phyloP scores from a whole-genome alignment of 2,329 filamentous ascomycete species.

The Mycocentrospora acerina region DNA sequence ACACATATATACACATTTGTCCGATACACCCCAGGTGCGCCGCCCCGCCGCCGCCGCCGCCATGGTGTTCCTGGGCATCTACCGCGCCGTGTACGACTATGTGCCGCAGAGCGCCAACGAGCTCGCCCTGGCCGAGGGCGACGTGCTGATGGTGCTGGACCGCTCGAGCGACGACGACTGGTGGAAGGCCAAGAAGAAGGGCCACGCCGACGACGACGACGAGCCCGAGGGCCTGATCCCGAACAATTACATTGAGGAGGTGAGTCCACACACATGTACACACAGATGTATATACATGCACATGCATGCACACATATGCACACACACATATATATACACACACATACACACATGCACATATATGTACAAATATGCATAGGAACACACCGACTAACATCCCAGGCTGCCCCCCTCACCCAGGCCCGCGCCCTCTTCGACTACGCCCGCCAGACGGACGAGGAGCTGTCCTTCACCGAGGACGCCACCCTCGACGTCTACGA shows the following conservation, averaged over 20 bases:
- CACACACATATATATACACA: too few species aligned
- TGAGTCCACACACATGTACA: slow-evolving; percentile 51
- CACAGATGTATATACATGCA: neutral
- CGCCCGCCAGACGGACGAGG: slow-evolving; percentile 93
- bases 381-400: too few species aligned
- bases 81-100: slow-evolving; percentile 91
- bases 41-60: slow-evolving; percentile 16
- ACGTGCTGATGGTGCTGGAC: slow-evolving; percentile 84
- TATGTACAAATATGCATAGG: too few species aligned
- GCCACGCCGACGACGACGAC: slow-evolving; percentile 75
- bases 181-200: slow-evolving; percentile 96
- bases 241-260: slow-evolving; percentile 93
- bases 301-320: neutral
- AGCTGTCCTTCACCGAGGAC: slow-evolving; percentile 93
- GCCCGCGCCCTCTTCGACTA: slow-evolving; percentile 99
- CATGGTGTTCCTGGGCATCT: slow-evolving; percentile 93
- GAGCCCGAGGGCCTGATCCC: slow-evolving; percentile 89
- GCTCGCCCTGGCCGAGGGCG: slow-evolving; percentile 80
- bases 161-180: slow-evolving; percentile 76
- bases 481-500: slow-evolving; percentile 82
- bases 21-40: slow-evolving; percentile 18
- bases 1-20: too few species aligned
- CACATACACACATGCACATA: too few species aligned
- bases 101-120: slow-evolving; percentile 82
- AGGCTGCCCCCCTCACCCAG: slow-evolving; percentile 67